Evolutionary conservation across 2,329 filamentous ascomycete species (phyloP), one percentile per base, ranked within the genome.

Genomic region (Sarocladium strictum): DNA sequence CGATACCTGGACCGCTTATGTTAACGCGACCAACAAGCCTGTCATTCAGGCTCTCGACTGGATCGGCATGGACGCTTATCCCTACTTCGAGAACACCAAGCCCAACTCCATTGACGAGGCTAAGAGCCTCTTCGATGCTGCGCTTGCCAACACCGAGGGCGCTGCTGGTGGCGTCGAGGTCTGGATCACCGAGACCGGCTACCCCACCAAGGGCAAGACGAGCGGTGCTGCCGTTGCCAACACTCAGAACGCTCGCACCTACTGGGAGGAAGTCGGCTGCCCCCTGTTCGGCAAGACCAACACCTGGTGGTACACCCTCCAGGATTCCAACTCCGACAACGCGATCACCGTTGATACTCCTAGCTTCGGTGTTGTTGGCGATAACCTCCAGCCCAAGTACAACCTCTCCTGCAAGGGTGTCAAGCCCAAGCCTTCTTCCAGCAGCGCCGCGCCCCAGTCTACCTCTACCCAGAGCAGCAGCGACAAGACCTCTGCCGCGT

Each of bases 141-240:
- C 89, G 15, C 75, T 87, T 37, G 71, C 76, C 51, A 76, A 78
- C 56, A 89, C 87, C 32, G 69, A 79, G 58, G 70, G 66, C 15
- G 84, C 76, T 43, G 77, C 81, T 33, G 74, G 77, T 33, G 81
- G 80, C 65, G 93, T 91, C 78, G 76, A 81, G 17, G 80, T 95
- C 62, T 94, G 89, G 89, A 80, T 95, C 58, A 94, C 90, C 26
- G 90, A 96, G 78, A 94, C 90, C 15, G 91, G 91, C 60, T 94
- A 89, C 83, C 90, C 91, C 50, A 83, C 91, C 53, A 83, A 77
- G 63, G 91, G 90, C 55, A 72, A 80, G 59, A 77, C 73, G 1
- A 72, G 79, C 58, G 84, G 84, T 61, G 66, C 80, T 50, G 89
- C 83, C 38, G 77, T 86, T 10, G 76, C 91, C 5, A 84, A 76